Evolutionary conservation across 495 filamentous ascomycete genomes (phyloP).

Genomic region (Zalerion maritima): DNA sequence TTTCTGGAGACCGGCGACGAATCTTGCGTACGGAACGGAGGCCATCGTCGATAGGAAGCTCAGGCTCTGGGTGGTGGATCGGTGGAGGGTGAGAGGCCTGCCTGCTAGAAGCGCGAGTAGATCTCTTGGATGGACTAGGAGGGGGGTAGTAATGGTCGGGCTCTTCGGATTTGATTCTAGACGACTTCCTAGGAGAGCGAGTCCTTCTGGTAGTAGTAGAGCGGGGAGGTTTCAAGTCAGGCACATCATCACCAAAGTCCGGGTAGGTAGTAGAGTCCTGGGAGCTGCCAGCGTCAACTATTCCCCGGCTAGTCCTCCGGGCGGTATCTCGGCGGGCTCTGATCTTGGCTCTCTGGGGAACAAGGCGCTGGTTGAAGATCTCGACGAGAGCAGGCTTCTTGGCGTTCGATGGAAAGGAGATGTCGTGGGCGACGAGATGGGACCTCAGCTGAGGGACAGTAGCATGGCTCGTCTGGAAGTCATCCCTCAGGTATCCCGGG

Average conservation of each 20-base stretch:
- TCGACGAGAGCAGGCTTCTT: slow-evolving; percentile 82
- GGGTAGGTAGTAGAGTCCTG: slow-evolving; percentile 21
- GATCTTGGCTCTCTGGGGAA: slow-evolving; percentile 62
- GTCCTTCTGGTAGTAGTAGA: slow-evolving; percentile 21
- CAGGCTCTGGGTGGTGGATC: slow-evolving; percentile 39
- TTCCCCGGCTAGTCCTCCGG: slow-evolving; percentile 69
- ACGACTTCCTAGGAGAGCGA: slow-evolving; percentile 32
- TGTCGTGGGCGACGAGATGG: slow-evolving; percentile 74
- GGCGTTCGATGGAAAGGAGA: slow-evolving; percentile 61
- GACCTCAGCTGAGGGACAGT: slow-evolving; percentile 77
- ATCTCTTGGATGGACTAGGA: slow-evolving; percentile 36
- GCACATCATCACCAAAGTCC: slow-evolving; percentile 27
- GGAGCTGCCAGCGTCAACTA: slow-evolving; percentile 58
- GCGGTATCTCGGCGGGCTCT: slow-evolving; percentile 59
- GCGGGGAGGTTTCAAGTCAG: slow-evolving; percentile 29
- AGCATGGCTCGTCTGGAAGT: slow-evolving; percentile 68
- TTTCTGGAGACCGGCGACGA: slow-evolving; percentile 18
- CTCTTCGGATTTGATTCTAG: slow-evolving; percentile 34
- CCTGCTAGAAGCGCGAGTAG: slow-evolving; percentile 31
- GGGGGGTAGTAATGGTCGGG: slow-evolving; percentile 18
- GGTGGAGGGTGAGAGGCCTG: slow-evolving; percentile 25
- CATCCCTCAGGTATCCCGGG: slow-evolving; percentile 65
- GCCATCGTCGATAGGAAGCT: slow-evolving; percentile 18
- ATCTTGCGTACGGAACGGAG: slow-evolving; percentile 11
- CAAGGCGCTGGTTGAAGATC: slow-evolving; percentile 64